phyloP scores from a whole-genome alignment of 192 early-diverging fungal species.

The Coemansia sp. region DNA sequence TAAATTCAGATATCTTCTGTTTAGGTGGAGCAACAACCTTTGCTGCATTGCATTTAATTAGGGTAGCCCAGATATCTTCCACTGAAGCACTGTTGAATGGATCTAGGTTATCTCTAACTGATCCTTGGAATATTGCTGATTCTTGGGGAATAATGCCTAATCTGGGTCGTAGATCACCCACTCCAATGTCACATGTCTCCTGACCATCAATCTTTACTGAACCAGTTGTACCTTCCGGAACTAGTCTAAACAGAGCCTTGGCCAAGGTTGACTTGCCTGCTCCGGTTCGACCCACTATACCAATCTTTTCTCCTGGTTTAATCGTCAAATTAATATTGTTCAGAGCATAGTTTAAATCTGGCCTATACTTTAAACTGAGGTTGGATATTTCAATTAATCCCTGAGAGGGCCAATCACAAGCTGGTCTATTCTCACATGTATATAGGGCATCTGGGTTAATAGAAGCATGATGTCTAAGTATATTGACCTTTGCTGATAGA shows the following conservation, averaged over 20 bases:
- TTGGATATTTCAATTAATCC: constrained; percentile 43
- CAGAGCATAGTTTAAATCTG: constrained; percentile 18
- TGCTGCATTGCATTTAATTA: constrained; percentile 28
- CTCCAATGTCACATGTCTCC: constrained; percentile 58
- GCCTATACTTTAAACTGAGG: constrained; percentile 49
- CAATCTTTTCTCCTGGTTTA: constrained; percentile 58
- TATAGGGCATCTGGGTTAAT: constrained; percentile 46
- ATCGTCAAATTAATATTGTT: constrained; percentile 36
- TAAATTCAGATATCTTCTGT: not conserved
- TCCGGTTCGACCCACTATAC: constrained; percentile 55
- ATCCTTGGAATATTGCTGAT: constrained; percentile 64
- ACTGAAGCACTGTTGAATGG: constrained; percentile 56
- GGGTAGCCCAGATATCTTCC: constrained; percentile 60
- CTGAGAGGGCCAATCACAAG: constrained; percentile 48
- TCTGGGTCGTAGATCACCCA: constrained; percentile 53
- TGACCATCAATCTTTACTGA: constrained; percentile 56
- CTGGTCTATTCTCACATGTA: constrained; percentile 23
- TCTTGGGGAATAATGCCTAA: constrained; percentile 67
- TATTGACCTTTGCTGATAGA: constrained; percentile 22
- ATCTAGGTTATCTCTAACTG: constrained; percentile 69
- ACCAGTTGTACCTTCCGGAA: constrained; percentile 46
- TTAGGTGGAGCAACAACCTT: not conserved
- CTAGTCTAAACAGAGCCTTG: constrained; percentile 58
- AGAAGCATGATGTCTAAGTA: constrained; percentile 56
- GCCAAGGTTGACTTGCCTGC: constrained; percentile 62